Base-by-base conservation (phyloP, 352 stramenopile genomes). In the Pilasporangium apinafurcum region DNA sequence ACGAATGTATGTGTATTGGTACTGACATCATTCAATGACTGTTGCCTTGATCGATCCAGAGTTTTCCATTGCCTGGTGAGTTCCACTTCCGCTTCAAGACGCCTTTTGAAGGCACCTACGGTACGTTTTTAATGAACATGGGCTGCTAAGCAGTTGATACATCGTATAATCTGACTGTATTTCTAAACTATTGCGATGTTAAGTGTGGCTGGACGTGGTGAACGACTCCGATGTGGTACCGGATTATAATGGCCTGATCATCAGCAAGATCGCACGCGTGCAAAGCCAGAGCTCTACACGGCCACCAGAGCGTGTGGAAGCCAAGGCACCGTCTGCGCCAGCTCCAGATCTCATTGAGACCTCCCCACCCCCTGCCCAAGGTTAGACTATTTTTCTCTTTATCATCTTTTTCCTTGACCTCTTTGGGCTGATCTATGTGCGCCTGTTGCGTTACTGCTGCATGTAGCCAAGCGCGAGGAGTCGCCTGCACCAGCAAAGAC, bases 31-130 rank as follows among this genome's bases (percentile, higher is more conserved):
- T n/a, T n/a, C n/a, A n/a, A n/a, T n/a, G n/a, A n/a, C n/a, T n/a
- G n/a, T n/a, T n/a, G n/a, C n/a, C n/a, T 38, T 56, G 25, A 36
- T 34, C 8, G 18, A 32, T 42, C 16, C 20, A 88, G 79, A 70
- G 59, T 29, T 89, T 92, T 40, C 81, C 81, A 7, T 37, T 92
- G 40, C 81, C 78, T 12, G 81, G 81, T 1, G 65, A 84, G 33
- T 92, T 90, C 50, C 81, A 92, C 32, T 92, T 89, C 47, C 77
- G 81, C 47, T 92, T 92, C 56, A 92, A 92, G 55, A 87, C 77
- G 28, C 57, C 75, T 24, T 92, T 92, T 38, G 81, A 92, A 48
- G 78, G 81, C 36, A 92, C 81, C 28, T 92, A 90, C 28, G 81
- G 81, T 92, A 24, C 26, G 62, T 54, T 22, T 9, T 9, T 2